A percentile compares a stretch with the other conserved stretches of the same genome.
Evolutionary conservation across 371 early-diverging fungal genomes (phyloP).

Genomic region (Actinomortierella ambigua): DNA sequence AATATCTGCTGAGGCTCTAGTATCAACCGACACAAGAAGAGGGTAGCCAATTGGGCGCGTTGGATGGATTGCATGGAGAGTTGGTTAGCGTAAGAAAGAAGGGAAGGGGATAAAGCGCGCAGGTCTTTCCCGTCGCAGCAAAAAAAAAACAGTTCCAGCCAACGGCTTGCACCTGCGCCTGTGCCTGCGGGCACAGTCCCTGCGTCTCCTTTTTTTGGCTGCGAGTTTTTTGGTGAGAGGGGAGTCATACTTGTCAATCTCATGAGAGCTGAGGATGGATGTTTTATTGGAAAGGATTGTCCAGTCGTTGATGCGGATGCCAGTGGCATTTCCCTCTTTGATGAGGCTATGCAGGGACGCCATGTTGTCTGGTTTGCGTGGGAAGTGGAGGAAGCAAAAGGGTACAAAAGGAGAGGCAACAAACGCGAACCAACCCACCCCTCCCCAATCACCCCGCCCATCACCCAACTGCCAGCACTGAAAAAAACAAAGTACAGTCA

Average conservation of each 20-base stretch:
- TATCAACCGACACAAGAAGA: background rate
- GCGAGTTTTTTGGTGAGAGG: background rate
- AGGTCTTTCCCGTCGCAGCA: too few relatives aligned
- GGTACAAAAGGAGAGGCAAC: too few relatives aligned
- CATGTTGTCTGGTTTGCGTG: too few relatives aligned
- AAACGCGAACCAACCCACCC: too few relatives aligned
- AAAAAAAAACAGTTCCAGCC: too few relatives aligned
- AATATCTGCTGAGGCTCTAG: conserved; percentile 62
- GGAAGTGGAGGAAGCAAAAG: too few relatives aligned
- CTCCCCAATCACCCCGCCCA: too few relatives aligned
- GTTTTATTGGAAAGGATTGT: conserved; percentile 67
- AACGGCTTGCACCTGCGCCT: background rate
- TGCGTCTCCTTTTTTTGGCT: background rate
- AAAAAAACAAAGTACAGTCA: background rate
- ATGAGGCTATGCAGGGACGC: conserved; percentile 22
- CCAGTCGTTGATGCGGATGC: conserved; percentile 69
- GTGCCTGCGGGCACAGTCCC: background rate
- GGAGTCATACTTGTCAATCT: conserved; percentile 67
- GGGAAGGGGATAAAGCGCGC: too few relatives aligned
- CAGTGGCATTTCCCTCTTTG: conserved; percentile 38
- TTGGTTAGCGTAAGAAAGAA: too few relatives aligned
- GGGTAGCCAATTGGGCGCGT: too few relatives aligned
- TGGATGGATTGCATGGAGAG: too few relatives aligned
- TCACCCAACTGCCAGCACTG: too few relatives aligned
- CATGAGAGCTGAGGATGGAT: conserved; percentile 72